Base-by-base conservation (phyloP, 352 stramenopile species). In the Globisporangium iwayamae region DNA sequence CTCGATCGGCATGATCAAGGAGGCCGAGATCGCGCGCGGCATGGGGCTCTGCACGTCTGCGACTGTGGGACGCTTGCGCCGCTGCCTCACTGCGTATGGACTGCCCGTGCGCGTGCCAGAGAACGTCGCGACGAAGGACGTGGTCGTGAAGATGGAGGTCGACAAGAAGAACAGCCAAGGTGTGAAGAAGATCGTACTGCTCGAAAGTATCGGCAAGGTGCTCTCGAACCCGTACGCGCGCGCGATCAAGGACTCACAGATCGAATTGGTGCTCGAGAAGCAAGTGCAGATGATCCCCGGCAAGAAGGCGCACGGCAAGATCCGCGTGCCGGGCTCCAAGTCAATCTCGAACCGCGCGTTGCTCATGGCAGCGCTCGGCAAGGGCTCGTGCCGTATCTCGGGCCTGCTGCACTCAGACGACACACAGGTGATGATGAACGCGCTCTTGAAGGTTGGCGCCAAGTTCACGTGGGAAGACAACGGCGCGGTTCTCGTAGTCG, bases 271-370 rank as follows among this genome's bases (percentile, higher is more conserved):
- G 41, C 71, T 94, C 9, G 85, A 94, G 64, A 89, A 88, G 53
- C 81, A 90, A 59, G 75, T 90, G 34, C 66, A 73, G 20, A 79
- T 93, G 74, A 69, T 88, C 61, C 77, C 79, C 16, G 78, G 80
- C 0, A 32, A 62, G 4, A 63, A 65, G 16, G 79, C 83, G 13
- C 65, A 77, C n/a, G 85, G 85, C 30, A 65, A 58, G n/a, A 85
- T 94, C 58, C 78, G 81, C 22, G 85, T 99, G 41, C 97, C 97
- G 6, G 96, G 96, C 55, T 98, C 93, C 58, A 99, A 99, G 76
- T 98, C 93, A n/a, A 91, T 99, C 50, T 98, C 93, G 54, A 99
- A 99, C 78, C 91, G 97, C 20, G 97, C 97, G 62, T 75, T 99
- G 45, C 81, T 99, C 25, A 85, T 99, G 64, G 94, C 97, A 0